Percentiles rank a stretch among this genome's conserved stretches.
phyloP scores from a whole-genome alignment of 2,329 filamentous ascomycete species.

The Aschersonia sp. region DNA sequence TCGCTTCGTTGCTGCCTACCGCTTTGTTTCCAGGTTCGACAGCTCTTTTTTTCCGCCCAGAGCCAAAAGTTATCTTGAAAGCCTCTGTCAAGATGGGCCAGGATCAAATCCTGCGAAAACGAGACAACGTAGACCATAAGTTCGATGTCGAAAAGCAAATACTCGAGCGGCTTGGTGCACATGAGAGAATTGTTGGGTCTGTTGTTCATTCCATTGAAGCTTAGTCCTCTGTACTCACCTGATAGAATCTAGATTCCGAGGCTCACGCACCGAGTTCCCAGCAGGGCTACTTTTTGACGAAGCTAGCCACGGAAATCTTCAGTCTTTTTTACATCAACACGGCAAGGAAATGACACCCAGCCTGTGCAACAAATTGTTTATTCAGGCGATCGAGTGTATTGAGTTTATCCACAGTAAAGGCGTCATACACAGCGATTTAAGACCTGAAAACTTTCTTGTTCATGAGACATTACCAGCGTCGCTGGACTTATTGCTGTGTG shows the following conservation, averaged over 20 bases:
- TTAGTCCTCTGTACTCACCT: neutral
- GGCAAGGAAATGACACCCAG: conserved; percentile 1
- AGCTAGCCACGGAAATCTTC: conserved; percentile 8
- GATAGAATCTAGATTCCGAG: neutral
- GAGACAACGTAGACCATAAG: conserved; percentile 2
- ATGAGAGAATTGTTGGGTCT: conserved; percentile 5
- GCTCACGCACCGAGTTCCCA: conserved; percentile 1
- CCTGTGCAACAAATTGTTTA: conserved; percentile 10
- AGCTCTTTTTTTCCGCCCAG: conserved; percentile 6
- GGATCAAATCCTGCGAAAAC: conserved; percentile 3
- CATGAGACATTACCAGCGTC: conserved; percentile 8
- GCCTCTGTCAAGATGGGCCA: conserved; percentile 2
- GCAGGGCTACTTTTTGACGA: conserved; percentile 7
- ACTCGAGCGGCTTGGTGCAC: conserved; percentile 3
- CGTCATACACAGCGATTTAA: conserved; percentile 18
- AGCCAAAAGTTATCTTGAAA: conserved; percentile 4
- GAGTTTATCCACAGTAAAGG: conserved; percentile 14
- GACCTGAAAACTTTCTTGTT: conserved; percentile 17
- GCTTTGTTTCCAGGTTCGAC: conserved; percentile 5
- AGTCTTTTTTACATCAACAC: conserved; percentile 5
- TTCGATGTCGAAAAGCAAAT: conserved; percentile 5
- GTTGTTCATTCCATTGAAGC: neutral
- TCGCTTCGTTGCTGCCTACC: conserved; percentile 2
- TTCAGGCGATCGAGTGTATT: conserved; percentile 15
- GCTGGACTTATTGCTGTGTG: conserved; percentile 15